A percentile compares a stretch with the other conserved stretches of the same genome.
phyloP scores from a whole-genome alignment of 306 rosid genomes.

The Quercus aquifolioides region DNA sequence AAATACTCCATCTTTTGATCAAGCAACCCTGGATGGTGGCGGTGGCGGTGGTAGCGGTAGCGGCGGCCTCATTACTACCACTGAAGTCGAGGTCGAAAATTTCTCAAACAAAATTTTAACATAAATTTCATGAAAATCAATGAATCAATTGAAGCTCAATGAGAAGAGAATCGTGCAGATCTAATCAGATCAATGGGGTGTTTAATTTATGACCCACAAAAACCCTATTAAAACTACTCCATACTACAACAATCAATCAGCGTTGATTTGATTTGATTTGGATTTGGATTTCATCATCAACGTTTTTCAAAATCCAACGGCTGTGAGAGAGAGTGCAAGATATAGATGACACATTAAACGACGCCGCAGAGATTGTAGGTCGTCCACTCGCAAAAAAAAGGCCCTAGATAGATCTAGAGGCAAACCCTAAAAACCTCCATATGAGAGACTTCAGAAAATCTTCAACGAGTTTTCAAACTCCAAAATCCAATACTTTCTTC shows the following conservation, averaged over 20 bases:
- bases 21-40: constrained; percentile 5
- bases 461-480: neutral
- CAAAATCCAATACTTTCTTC: neutral
- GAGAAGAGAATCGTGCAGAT: neutral
- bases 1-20: constrained; percentile 1
- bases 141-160: neutral
- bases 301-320: neutral
- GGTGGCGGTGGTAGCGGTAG: neutral
- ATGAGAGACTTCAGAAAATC: neutral
- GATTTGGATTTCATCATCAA: too few relatives aligned
- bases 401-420: neutral
- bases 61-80: too few relatives aligned
- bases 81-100: neutral
- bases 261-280: neutral
- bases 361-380: neutral
- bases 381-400: neutral
- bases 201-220: neutral
- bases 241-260: neutral
- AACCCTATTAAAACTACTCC: neutral
- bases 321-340: neutral
- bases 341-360: neutral
- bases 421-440: neutral
- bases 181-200: neutral
- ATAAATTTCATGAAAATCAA: neutral
- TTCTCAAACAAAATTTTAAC: neutral